phyloP scores from a whole-genome alignment of 306 rosid species.

The Quercus alba region DNA sequence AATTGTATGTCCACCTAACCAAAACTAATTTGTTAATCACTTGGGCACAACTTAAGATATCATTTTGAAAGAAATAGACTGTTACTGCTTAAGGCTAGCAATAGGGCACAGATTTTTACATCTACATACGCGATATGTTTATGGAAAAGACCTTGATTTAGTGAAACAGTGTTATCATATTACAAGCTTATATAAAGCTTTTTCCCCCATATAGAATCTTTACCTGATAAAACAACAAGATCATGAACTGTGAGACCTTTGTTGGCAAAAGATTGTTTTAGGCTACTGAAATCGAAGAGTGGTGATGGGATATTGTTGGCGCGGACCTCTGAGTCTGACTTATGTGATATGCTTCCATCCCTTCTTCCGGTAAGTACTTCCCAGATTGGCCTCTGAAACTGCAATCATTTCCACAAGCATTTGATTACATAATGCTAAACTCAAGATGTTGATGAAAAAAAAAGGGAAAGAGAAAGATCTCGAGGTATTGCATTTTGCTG shows the following conservation, averaged over 20 bases:
- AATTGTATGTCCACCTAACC: slow-evolving; percentile 26
- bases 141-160: too few species aligned
- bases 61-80: too few species aligned
- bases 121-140: too few species aligned
- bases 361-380: slow-evolving; percentile 34
- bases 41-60: not conserved
- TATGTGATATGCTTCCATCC: slow-evolving; percentile 36
- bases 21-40: not conserved
- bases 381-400: slow-evolving; percentile 26
- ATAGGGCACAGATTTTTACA: too few species aligned
- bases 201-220: not conserved
- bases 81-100: too few species aligned
- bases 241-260: slow-evolving; percentile 22
- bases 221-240: slow-evolving; percentile 41
- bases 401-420: not conserved
- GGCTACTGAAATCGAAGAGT: slow-evolving; percentile 28
- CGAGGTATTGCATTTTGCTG: too few species aligned
- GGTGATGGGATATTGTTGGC: slow-evolving; percentile 31
- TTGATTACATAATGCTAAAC: not conserved
- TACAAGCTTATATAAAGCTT: not conserved
- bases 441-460: too few species aligned
- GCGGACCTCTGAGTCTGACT: slow-evolving; percentile 23
- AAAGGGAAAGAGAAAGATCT: too few species aligned
- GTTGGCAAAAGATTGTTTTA: slow-evolving; percentile 14
- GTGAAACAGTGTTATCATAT: too few species aligned